Percentiles rank a stretch among this genome's conserved stretches.
Evolutionary conservation across 768 basidiomycete species (phyloP).

Genomic region (Psilocybe cubensis): DNA sequence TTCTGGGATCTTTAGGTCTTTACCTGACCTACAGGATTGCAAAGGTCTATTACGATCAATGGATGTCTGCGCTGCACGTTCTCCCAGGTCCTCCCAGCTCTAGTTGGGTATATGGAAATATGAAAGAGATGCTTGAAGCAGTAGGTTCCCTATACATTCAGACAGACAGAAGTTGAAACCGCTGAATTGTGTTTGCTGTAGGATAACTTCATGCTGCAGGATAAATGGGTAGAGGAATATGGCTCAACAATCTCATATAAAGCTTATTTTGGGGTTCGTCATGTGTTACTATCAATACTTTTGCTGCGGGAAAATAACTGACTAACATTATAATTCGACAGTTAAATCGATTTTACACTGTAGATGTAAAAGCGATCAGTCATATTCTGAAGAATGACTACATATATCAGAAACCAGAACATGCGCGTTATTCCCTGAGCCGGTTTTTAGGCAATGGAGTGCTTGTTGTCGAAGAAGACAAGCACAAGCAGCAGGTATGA

Average conservation of each 20-base stretch:
- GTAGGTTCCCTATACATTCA: slow-evolving; percentile 26
- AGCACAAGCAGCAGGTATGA: slow-evolving; percentile 48
- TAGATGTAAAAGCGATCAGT: slow-evolving; percentile 64
- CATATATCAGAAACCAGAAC: slow-evolving; percentile 59
- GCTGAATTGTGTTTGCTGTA: slow-evolving; percentile 4
- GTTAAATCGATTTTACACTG: slow-evolving; percentile 51
- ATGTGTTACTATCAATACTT: not conserved
- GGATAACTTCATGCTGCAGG: slow-evolving; percentile 42
- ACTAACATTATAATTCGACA: slow-evolving; percentile 7
- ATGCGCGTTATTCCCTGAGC: slow-evolving; percentile 37
- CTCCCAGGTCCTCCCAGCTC: slow-evolving; percentile 54
- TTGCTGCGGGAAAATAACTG: not conserved
- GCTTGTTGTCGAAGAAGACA: slow-evolving; percentile 50
- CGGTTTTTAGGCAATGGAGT: slow-evolving; percentile 52
- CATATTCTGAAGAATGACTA: slow-evolving; percentile 63
- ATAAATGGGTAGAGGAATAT: slow-evolving; percentile 53
- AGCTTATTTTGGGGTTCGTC: slow-evolving; percentile 43
- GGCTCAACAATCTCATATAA: slow-evolving; percentile 50
- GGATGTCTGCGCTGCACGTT: slow-evolving; percentile 45
- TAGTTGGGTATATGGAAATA: slow-evolving; percentile 52
- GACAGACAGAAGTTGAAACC: not conserved
- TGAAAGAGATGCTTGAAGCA: slow-evolving; percentile 44
- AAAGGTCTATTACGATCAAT: slow-evolving; percentile 30
- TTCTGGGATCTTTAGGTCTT: slow-evolving; percentile 10
- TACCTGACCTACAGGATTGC: slow-evolving; percentile 37